phyloP scores from a whole-genome alignment of 495 filamentous ascomycete species.

The Cercophora scortea region DNA sequence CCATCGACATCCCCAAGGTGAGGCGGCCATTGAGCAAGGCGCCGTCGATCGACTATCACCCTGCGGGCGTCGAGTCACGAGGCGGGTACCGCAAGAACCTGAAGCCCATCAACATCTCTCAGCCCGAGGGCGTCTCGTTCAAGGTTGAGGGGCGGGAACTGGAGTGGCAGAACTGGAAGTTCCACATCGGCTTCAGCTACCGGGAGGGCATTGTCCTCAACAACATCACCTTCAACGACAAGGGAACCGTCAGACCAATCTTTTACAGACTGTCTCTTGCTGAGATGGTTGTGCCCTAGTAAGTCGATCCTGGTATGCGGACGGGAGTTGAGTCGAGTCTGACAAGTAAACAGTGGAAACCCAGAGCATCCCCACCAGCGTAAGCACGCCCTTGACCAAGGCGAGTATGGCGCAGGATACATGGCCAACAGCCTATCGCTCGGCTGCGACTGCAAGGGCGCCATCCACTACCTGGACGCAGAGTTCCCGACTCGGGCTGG shows the following conservation, averaged over 20 bases:
- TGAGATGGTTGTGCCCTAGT: constrained; percentile 94
- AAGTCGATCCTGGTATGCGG: constrained; percentile 1
- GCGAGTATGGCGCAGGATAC: constrained; percentile 90
- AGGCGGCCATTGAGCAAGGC: constrained; percentile 70
- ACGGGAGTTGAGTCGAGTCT: background rate
- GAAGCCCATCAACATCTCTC: constrained; percentile 92
- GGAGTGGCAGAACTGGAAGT: constrained; percentile 91
- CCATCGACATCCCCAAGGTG: constrained; percentile 81
- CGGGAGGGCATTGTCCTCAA: constrained; percentile 89
- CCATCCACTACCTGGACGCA: constrained; percentile 83
- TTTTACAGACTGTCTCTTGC: constrained; percentile 91
- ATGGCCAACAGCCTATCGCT: constrained; percentile 89
- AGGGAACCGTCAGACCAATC: constrained; percentile 67
- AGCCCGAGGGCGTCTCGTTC: constrained; percentile 92
- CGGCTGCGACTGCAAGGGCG: constrained; percentile 92
- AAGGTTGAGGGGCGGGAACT: constrained; percentile 69
- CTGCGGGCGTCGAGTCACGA: constrained; percentile 60
- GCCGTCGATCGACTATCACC: constrained; percentile 72
- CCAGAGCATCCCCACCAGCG: constrained; percentile 88
- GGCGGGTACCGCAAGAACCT: constrained; percentile 73
- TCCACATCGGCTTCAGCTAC: constrained; percentile 95
- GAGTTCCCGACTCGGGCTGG: constrained; percentile 79
- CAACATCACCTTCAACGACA: constrained; percentile 87
- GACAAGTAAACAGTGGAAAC: constrained; percentile 49
- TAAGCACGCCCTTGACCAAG: constrained; percentile 91